Evolutionary conservation across 345 rosid species (phyloP).

Genomic region (Dipteronia dyeriana): DNA sequence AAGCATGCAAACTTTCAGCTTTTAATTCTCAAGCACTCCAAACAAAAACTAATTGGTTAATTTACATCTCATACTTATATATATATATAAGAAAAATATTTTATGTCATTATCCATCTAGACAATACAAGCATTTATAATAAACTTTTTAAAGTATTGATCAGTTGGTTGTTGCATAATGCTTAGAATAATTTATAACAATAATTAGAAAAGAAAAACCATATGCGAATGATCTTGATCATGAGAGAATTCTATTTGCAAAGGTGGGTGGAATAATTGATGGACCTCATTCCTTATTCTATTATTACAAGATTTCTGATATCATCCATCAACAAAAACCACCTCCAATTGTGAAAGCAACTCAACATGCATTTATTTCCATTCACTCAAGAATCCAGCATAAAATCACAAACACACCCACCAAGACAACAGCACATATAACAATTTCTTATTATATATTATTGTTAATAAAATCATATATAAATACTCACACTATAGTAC

Average conservation of each 20-base stretch:
- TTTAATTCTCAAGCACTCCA: not conserved
- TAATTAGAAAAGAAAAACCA: not conserved
- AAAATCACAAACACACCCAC: constrained; percentile 19
- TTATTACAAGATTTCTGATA: constrained; percentile 11
- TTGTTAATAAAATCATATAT: not conserved
- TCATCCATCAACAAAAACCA: constrained; percentile 2
- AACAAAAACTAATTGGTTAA: not conserved
- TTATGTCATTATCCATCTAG: constrained; percentile 8
- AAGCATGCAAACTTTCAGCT: not conserved
- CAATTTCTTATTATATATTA: too few species aligned
- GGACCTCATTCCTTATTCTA: constrained; percentile 43
- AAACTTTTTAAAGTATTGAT: constrained; percentile 3
- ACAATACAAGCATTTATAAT: constrained; percentile 1
- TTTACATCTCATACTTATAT: not conserved
- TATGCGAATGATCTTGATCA: not conserved
- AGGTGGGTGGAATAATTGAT: constrained; percentile 33
- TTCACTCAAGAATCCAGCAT: constrained; percentile 24
- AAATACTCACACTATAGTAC: not conserved
- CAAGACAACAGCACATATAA: constrained; percentile 11
- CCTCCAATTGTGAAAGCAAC: constrained; percentile 24
- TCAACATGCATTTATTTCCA: not conserved
- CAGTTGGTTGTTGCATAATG: constrained; percentile 12
- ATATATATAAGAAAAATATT: not conserved
- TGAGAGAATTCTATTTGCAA: constrained; percentile 17
- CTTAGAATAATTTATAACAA: constrained; percentile 19